A percentile compares a stretch with the other conserved stretches of the same genome.
Evolutionary conservation across 345 rosid species (phyloP).

Genomic region (Eucalyptus curtisii): DNA sequence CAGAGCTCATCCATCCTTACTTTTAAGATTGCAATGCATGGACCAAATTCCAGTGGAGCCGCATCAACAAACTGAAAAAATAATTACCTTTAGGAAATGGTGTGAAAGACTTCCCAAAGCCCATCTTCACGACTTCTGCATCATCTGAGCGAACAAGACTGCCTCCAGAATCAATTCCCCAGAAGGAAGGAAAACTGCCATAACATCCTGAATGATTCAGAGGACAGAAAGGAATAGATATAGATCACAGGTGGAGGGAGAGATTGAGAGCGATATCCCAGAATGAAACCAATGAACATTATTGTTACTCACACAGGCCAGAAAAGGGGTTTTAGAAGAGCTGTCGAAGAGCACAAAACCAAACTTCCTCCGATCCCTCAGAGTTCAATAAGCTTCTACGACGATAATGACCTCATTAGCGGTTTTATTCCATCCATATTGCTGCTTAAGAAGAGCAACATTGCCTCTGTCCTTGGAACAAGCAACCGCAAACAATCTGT

Average conservation of each 20-base stretch:
- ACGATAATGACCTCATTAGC: conserved; percentile 68
- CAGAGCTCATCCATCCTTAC: neutral
- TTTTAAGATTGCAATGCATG: too few species aligned
- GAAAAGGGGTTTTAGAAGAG: conserved; percentile 36
- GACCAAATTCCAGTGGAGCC: neutral
- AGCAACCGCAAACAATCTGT: too few species aligned
- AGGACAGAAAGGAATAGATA: neutral
- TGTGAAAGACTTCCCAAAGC: conserved; percentile 84
- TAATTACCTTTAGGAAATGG: conserved; percentile 87
- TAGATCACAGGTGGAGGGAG: neutral
- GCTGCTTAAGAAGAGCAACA: too few species aligned
- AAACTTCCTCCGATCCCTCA: conserved; percentile 19
- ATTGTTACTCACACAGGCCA: conserved; percentile 39
- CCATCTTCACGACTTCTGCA: conserved; percentile 44
- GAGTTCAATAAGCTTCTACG: conserved; percentile 22
- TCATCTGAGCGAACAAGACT: conserved; percentile 65
- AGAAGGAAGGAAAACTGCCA: conserved; percentile 64
- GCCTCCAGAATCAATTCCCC: conserved; percentile 83
- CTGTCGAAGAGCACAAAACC: conserved; percentile 59
- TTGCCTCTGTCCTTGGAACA: too few species aligned
- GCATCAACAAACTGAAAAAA: neutral
- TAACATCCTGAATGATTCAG: conserved; percentile 41
- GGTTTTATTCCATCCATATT: conserved; percentile 41
- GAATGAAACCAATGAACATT: neutral
- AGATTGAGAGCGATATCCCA: neutral